Conservation (phyloP, 139 green algal genomes). For the Pseudopediastrum boryanum region DNA sequence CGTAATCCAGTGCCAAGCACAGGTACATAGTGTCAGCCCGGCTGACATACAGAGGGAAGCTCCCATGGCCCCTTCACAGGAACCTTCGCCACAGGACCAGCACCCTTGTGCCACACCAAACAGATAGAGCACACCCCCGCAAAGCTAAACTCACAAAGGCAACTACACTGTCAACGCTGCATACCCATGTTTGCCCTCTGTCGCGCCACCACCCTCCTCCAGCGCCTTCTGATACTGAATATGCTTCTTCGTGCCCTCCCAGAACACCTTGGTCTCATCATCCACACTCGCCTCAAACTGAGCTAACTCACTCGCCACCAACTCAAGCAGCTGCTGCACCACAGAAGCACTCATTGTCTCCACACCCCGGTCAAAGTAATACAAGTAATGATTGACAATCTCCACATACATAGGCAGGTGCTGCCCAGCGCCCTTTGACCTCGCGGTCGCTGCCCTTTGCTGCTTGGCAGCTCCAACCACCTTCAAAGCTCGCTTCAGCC, state of each 20-base stretch:
- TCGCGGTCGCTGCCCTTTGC: constrained; percentile 8
- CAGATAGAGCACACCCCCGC: too few species aligned
- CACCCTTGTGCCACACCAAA: too few species aligned
- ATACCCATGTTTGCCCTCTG: too few species aligned
- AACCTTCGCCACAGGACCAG: too few species aligned
- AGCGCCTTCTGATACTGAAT: constrained; percentile 25
- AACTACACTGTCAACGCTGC: not conserved
- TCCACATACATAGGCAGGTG: constrained; percentile 51
- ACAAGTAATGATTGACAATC: constrained; percentile 75
- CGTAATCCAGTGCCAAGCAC: too few species aligned
- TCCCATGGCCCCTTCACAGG: too few species aligned
- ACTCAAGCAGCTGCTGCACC: constrained; percentile 69
- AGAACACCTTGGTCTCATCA: constrained; percentile 16
- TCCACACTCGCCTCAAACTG: constrained; percentile 16
- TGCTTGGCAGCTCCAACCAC: constrained; percentile 77
- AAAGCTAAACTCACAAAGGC: too few species aligned
- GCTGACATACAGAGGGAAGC: too few species aligned
- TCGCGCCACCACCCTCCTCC: not conserved
- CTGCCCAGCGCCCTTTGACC: not conserved
- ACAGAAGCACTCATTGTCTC: constrained; percentile 55
- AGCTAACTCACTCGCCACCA: constrained; percentile 68
- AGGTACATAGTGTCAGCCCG: too few species aligned
- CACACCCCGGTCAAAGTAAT: constrained; percentile 63
- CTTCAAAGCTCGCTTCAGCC: constrained; percentile 83
- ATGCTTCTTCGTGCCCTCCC: constrained; percentile 32